phyloP scores from a whole-genome alignment of 371 early-diverging fungal genomes.

The Mortierella sp. region DNA sequence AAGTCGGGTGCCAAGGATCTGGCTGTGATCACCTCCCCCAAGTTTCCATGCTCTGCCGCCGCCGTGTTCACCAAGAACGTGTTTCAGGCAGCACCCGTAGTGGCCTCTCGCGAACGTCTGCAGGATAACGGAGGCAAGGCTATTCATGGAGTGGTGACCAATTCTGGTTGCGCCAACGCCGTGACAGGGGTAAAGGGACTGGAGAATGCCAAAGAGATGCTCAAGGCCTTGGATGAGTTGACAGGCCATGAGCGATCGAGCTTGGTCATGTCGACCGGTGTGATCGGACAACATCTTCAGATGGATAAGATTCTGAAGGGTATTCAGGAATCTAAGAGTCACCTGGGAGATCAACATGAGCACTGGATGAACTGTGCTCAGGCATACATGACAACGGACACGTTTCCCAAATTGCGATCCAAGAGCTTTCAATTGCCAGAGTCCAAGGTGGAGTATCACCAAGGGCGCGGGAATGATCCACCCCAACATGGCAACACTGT shows the following conservation, averaged over 20 bases:
- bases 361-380: constrained; percentile 86
- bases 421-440: constrained; percentile 64
- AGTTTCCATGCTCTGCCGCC: constrained; percentile 81
- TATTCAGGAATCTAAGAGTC: constrained; percentile 56
- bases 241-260: constrained; percentile 58
- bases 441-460: constrained; percentile 67
- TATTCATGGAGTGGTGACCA: constrained; percentile 80
- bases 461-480: constrained; percentile 98
- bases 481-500: constrained; percentile 93
- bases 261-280: constrained; percentile 96
- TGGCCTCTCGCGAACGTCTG: constrained; percentile 75
- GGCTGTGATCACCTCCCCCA: constrained; percentile 79
- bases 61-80: constrained; percentile 94
- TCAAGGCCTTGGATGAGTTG: constrained; percentile 62
- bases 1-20: constrained; percentile 82
- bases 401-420: constrained; percentile 90
- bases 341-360: constrained; percentile 67
- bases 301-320: constrained; percentile 88
- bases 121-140: constrained; percentile 58
- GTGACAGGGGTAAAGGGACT: constrained; percentile 92
- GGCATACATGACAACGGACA: constrained; percentile 97
- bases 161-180: constrained; percentile 96
- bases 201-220: constrained; percentile 81
- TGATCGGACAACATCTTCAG: constrained; percentile 92
- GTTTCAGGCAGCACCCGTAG: constrained; percentile 93